Conservation (phyloP, 768 basidiomycete genomes). For the Naganishia randhawae region DNA sequence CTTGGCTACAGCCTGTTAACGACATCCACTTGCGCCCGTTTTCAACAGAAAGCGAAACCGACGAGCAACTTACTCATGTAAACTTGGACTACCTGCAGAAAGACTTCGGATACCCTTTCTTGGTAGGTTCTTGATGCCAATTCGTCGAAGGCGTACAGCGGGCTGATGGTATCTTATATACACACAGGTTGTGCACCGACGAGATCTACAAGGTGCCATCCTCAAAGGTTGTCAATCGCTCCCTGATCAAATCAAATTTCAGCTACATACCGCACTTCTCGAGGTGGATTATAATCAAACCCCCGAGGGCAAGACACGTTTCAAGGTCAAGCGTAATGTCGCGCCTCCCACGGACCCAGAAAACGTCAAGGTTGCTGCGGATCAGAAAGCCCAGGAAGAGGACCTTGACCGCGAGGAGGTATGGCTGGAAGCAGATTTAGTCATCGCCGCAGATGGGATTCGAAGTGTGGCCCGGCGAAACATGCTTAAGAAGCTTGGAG, state of each 20-base stretch:
- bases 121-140: not conserved
- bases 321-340: conserved; percentile 30
- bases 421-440: conserved; percentile 49
- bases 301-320: conserved; percentile 30
- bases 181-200: conserved; percentile 46
- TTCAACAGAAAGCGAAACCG: conserved; percentile 37
- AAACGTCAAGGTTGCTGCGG: conserved; percentile 21
- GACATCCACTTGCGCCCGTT: not conserved
- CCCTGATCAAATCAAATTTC: conserved; percentile 43
- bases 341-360: not conserved
- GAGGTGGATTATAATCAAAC: conserved; percentile 42
- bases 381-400: conserved; percentile 17
- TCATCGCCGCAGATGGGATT: conserved; percentile 53
- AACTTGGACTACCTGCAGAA: conserved; percentile 44
- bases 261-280: conserved; percentile 39
- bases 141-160: not conserved
- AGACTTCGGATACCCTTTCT: conserved; percentile 48
- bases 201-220: conserved; percentile 48
- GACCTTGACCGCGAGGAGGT: conserved; percentile 29
- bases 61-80: conserved; percentile 48
- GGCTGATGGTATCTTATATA: not conserved
- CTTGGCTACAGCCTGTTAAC: no score
- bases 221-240: conserved; percentile 43
- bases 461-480: conserved; percentile 48
- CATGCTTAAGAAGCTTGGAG: conserved; percentile 49